Percentiles rank a stretch among this genome's conserved stretches.
Evolutionary conservation across 108 stramenopile genomes (phyloP).

Genomic region (Pelagomonas calceolata): DNA sequence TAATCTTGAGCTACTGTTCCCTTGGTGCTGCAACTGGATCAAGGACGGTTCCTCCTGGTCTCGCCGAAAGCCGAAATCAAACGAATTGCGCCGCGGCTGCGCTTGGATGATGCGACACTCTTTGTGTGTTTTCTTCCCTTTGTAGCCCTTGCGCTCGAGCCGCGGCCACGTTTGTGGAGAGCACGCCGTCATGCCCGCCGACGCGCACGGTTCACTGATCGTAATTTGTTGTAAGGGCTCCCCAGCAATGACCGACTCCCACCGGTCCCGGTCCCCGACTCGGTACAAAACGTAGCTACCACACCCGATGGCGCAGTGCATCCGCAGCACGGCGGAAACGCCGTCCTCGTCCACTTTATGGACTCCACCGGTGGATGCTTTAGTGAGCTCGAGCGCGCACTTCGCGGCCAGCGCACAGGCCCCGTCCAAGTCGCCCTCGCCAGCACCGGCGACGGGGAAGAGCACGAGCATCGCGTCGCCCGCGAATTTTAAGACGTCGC

Average conservation of each 20-base stretch:
- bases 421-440: background rate
- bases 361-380: background rate
- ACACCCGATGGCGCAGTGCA: conserved; percentile 3
- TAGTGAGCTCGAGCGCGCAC: background rate
- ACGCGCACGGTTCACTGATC: conserved; percentile 16
- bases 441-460: conserved; percentile 12
- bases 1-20: background rate
- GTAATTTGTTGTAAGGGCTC: conserved; percentile 16
- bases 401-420: background rate
- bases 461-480: conserved; percentile 41
- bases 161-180: background rate
- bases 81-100: background rate
- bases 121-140: background rate
- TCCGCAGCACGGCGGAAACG: background rate
- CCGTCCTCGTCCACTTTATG: background rate
- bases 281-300: background rate
- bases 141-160: background rate
- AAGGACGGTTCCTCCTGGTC: background rate
- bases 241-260: conserved; percentile 24
- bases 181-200: conserved; percentile 13
- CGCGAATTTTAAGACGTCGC: conserved; percentile 45
- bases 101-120: background rate
- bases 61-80: background rate
- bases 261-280: conserved; percentile 14
- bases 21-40: background rate